Base-by-base conservation (phyloP, 2,329 filamentous ascomycete species). In the Fusarium sp. region DNA sequence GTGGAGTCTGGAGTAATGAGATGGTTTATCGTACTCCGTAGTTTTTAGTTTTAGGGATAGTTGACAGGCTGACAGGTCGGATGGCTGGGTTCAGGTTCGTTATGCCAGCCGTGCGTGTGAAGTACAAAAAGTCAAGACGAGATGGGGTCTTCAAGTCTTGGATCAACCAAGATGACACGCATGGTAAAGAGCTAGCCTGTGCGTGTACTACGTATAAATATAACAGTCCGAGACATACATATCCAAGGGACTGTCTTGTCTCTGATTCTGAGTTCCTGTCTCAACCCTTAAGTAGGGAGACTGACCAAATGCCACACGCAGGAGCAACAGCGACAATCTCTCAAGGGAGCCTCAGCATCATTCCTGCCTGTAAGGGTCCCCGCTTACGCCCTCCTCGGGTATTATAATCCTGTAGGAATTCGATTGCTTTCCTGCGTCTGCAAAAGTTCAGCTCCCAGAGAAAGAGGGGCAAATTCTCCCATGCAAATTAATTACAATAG, bases 221-320 rank as follows among this genome's bases (percentile, higher is more conserved):
- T 10, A 30, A n/a, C 19, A 14, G 26, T 57, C 2, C 15, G 22
- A 44, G 40, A 48, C 55, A 55, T 55, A 22, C 41, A 55, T 55
- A n/a, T 44, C 30, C 44, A 49, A 46, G 60, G 50, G 19, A 57
- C 43, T 43, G 30, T 41, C 28, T 43, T 28, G 26, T 33, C 20
- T 30, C 13, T 33, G 24, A 14, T 28, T 14, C 14, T 8, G 28
- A 26, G 9, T 14, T 14, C 8, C 19, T 37, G 48, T 65, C 62
- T 65, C 61, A 65, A 43, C 24, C 49, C 15, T 55, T 35, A 22
- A 13, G 58, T 15, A 67, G 64, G 64, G 63, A 55, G 64, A 15
- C 22, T 37, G 50, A 22, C 32, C n/a, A 20, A 61, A 66, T 66
- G 28, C 55, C 62, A 51, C 32, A 17, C 32, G 28, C 28, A 30